Evolutionary conservation across 2,329 filamentous ascomycete species (phyloP).

Genomic region (Balansia obtecta): DNA sequence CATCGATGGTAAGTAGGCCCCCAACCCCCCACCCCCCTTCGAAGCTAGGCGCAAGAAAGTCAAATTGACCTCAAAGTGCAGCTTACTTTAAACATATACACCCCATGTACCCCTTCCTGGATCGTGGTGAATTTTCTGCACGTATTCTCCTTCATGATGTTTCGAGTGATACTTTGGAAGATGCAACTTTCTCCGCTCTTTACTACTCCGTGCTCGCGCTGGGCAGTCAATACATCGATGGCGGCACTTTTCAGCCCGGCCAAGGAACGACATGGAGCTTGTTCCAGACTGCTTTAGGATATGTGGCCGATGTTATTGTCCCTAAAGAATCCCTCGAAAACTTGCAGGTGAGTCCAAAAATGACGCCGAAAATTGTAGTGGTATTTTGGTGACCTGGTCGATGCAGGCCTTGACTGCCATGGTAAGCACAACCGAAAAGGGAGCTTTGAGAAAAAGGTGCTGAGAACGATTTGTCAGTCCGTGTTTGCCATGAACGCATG

Average conservation of each 20-base stretch:
- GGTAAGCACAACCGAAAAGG: background rate
- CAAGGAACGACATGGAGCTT: slow-evolving; percentile 11
- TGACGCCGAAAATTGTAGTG: too few species aligned
- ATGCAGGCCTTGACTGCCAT: slow-evolving; percentile 4
- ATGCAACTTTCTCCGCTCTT: slow-evolving; percentile 18
- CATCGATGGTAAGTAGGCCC: background rate
- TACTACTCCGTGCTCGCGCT: slow-evolving; percentile 21
- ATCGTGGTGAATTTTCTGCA: slow-evolving; percentile 8
- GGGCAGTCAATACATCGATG: slow-evolving; percentile 20
- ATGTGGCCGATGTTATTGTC: slow-evolving; percentile 9
- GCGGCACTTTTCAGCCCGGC: slow-evolving; percentile 9
- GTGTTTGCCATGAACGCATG: slow-evolving; percentile 23
- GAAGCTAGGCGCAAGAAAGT: background rate
- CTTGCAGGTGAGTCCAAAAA: background rate
- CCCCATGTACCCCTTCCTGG: slow-evolving; percentile 24
- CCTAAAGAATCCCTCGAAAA: slow-evolving; percentile 2
- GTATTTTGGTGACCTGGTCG: background rate
- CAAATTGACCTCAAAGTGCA: slow-evolving; percentile 3
- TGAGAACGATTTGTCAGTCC: slow-evolving; percentile 12
- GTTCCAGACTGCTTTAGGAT: slow-evolving; percentile 10
- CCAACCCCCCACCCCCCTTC: too few species aligned
- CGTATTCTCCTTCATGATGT: background rate
- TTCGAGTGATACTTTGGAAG: background rate
- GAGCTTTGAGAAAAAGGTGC: too few species aligned
- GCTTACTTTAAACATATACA: slow-evolving; percentile 25